These are phyloP conservation scores for Coemansia brasiliensis DNA, from an alignment of 192 early-diverging fungal species.

Conservation along the genomic window DNA sequence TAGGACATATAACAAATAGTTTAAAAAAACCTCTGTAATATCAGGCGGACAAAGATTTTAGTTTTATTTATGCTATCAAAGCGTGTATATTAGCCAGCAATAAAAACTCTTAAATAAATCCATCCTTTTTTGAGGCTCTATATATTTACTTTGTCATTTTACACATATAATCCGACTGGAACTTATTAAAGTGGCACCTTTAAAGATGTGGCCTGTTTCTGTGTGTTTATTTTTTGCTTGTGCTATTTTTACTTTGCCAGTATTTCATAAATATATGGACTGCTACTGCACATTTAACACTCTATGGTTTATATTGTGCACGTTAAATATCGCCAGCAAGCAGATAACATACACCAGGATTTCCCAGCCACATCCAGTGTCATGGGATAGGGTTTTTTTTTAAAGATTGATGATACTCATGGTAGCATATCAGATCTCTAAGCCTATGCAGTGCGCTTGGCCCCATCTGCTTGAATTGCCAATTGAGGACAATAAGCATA, in stretches of 20 bases:
- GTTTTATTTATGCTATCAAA: too few species aligned
- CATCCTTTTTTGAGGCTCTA: too few species aligned
- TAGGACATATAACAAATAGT: too few species aligned
- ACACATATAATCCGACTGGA: background rate
- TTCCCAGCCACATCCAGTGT: constrained; percentile 18
- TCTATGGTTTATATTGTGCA: background rate
- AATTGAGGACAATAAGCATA: constrained; percentile 37
- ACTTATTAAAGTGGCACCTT: background rate
- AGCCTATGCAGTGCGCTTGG: background rate
- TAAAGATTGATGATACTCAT: constrained; percentile 32
- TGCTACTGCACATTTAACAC: background rate
- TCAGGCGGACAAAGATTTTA: too few species aligned
- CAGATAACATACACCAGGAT: constrained; percentile 22
- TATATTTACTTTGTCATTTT: too few species aligned
- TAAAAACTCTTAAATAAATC: too few species aligned
- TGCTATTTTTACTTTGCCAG: background rate
- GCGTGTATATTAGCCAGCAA: too few species aligned
- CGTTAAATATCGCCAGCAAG: constrained; percentile 17
- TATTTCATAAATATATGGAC: background rate
- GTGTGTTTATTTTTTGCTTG: background rate
- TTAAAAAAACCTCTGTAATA: too few species aligned
- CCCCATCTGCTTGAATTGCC: background rate
- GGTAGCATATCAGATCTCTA: constrained; percentile 16
- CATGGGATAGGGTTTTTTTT: background rate
- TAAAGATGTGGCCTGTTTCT: background rate